Conservation (phyloP, 2,329 filamentous ascomycete species). For the Orbilia ellipsospora region DNA sequence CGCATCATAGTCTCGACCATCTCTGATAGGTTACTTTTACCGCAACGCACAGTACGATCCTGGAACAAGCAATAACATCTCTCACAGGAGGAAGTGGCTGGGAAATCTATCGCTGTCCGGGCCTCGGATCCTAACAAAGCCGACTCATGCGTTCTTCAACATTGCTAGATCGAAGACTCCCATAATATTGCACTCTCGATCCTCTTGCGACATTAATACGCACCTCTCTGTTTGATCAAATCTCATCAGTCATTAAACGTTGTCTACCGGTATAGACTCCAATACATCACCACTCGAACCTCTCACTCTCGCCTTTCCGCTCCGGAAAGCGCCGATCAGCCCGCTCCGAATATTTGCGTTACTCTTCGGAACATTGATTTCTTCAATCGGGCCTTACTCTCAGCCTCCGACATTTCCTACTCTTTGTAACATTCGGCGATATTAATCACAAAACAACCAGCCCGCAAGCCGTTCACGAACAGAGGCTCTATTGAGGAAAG, state of each 20-base stretch:
- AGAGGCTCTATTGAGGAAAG: background rate
- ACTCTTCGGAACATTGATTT: slow-evolving; percentile 7
- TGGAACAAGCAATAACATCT: background rate
- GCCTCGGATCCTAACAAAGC: slow-evolving; percentile 15
- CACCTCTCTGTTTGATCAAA: no score
- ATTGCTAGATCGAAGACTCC: background rate
- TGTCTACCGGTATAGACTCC: no score
- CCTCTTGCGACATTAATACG: no score
- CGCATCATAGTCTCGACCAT: background rate
- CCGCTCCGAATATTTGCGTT: background rate
- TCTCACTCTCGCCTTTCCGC: background rate
- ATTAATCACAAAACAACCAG: no score
- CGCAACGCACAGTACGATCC: background rate
- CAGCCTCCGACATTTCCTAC: slow-evolving; percentile 5
- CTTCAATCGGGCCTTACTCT: background rate
- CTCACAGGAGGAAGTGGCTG: no score
- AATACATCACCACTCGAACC: background rate
- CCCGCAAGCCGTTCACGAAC: no score
- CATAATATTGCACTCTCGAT: background rate
- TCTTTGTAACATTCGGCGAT: background rate
- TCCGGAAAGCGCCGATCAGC: background rate
- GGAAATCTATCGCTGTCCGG: background rate
- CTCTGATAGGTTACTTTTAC: background rate
- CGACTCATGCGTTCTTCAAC: slow-evolving; percentile 1
- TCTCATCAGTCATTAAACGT: no score